Evolutionary conservation across 805 yeast species (phyloP).

Genomic region (Pichia phayaonensis): DNA sequence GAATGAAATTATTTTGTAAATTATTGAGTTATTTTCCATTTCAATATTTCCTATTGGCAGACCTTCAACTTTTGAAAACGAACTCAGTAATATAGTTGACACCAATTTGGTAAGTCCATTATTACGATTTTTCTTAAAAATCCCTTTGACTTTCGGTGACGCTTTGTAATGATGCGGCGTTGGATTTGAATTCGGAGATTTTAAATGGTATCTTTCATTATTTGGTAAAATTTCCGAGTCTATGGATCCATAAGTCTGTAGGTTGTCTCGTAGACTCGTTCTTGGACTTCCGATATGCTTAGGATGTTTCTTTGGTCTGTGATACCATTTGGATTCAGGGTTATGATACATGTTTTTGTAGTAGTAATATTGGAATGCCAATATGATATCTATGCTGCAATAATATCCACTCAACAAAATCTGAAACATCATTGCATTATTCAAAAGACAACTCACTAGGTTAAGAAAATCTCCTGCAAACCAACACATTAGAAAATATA

Average conservation of each 20-base stretch:
- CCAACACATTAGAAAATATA: constrained; percentile 56
- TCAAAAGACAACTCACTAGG: constrained; percentile 40
- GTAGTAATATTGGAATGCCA: constrained; percentile 41
- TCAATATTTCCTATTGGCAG: constrained; percentile 13
- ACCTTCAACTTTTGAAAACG: constrained; percentile 25
- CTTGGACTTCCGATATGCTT: constrained; percentile 19
- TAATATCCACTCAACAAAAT: constrained; percentile 39
- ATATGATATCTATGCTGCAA: constrained; percentile 39
- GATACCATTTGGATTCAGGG: constrained; percentile 27
- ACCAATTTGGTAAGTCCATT: constrained; percentile 2
- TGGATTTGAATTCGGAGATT: background rate
- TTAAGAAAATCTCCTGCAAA: constrained; percentile 55
- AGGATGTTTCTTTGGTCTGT: constrained; percentile 14
- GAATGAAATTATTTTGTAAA: constrained; percentile 14
- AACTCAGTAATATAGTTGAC: constrained; percentile 17
- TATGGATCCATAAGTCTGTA: constrained; percentile 11
- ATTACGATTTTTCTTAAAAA: background rate
- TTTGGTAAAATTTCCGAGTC: background rate
- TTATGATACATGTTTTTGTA: constrained; percentile 34
- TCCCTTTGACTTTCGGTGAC: constrained; percentile 5
- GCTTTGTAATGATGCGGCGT: background rate
- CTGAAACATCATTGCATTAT: constrained; percentile 42
- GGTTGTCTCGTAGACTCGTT: constrained; percentile 17
- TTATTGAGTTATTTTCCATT: constrained; percentile 18
- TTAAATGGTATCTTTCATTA: background rate